These are phyloP conservation scores for Opeltia flavorubescens DNA, from an alignment of 495 filamentous ascomycete species.

Conservation along the genomic window DNA sequence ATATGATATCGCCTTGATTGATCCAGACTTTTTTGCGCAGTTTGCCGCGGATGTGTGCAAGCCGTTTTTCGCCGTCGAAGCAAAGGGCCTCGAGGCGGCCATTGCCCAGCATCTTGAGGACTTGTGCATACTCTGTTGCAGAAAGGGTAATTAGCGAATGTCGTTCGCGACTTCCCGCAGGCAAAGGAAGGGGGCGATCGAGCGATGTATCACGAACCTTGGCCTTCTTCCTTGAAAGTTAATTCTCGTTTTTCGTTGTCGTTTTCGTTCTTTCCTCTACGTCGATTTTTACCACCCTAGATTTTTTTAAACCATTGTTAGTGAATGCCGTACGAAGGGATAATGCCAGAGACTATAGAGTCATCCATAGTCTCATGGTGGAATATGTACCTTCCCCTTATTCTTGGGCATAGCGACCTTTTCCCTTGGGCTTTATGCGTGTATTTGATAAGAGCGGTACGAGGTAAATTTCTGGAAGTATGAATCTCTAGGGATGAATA, in stretches of 20 bases:
- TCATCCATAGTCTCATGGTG: slow-evolving; percentile 1
- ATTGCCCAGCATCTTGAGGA: slow-evolving; percentile 97
- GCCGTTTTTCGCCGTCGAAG: slow-evolving; percentile 85
- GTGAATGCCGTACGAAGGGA: background rate
- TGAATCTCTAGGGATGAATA: too few species aligned
- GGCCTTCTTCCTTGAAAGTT: slow-evolving; percentile 96
- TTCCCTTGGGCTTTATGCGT: background rate
- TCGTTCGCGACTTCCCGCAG: too few species aligned
- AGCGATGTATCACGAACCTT: slow-evolving; percentile 39
- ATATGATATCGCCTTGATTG: slow-evolving; percentile 98
- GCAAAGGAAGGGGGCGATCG: background rate
- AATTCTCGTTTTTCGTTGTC: slow-evolving; percentile 99
- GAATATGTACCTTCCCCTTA: slow-evolving; percentile 80
- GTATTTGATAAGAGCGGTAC: too few species aligned
- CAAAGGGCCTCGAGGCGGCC: slow-evolving; percentile 91
- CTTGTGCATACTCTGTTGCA: slow-evolving; percentile 82
- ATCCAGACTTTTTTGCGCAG: slow-evolving; percentile 98
- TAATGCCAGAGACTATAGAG: background rate
- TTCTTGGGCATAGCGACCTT: slow-evolving; percentile 79
- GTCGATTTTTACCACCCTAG: slow-evolving; percentile 95
- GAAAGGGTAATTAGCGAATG: background rate
- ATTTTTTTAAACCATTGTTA: background rate
- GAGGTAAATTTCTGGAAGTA: too few species aligned
- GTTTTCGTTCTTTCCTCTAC: slow-evolving; percentile 99
- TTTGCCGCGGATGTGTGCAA: slow-evolving; percentile 84